Base-by-base conservation (phyloP, 257 asterid species). In the Solanum dulcamara region DNA sequence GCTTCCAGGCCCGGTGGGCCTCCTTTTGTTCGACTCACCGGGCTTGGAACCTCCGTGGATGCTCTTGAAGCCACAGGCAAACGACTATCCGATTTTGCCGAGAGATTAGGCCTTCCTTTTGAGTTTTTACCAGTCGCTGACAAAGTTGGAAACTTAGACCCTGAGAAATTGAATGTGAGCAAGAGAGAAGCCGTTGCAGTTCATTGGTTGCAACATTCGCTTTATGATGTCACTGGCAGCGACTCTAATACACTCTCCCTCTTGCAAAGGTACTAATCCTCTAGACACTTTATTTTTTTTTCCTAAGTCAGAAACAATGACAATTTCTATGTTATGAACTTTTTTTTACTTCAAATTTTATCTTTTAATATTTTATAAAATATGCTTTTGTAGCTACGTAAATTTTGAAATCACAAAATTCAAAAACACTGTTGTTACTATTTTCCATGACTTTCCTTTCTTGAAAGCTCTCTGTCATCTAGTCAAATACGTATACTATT, bases 201-300 rank as follows among this genome's bases (percentile, higher is more conserved):
- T 88, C 98, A 96, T 85, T 96, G 98, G 99, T 79, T 97, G 87
- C 99, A 97, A 91, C 99, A 97, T 89, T 97, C 97, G 13, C 94
- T 97, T 5, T 96, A 96, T 51, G 99, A 95, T 60, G 99, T 96
- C 85, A 94, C 98, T 17, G 99, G 97, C 48, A 94, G 98, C 3
- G 98, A 97, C 86, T 77, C 93, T 74, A 95, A 92, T 77, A 91
- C 99, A 2, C 97, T 97, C 9, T 89, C 91, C 92, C 93, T 97
- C 59, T 84, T 97, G 90, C 99, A 97, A 87, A 94, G 99, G 97
- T 94, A 84, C 51, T 4, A 59, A 26, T 66, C 22, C 11, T 40
- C 40, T 48, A 2, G 7, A 11, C 44, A 26, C 15, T 24, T 22
- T 33, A 7, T 13, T 38, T 20, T 30, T 26, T 38, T 28, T 30